Base-by-base conservation (phyloP, 768 basidiomycete genomes). In the Pulveroboletus ravenelii region DNA sequence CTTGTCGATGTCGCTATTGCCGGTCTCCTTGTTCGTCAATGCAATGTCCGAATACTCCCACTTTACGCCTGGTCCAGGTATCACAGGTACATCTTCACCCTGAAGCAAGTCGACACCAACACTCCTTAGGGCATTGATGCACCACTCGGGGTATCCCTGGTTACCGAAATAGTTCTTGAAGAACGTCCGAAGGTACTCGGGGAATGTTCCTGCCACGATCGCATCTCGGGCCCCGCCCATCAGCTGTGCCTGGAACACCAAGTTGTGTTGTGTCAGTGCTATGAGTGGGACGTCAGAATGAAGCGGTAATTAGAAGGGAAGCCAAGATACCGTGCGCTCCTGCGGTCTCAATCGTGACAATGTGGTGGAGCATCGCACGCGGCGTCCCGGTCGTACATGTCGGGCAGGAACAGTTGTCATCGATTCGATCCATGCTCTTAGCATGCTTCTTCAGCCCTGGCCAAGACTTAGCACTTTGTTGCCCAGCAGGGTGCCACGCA, bases 161-260 rank as follows among this genome's bases (percentile, higher is more conserved):
- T 81, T 75, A 7, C 80, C 84, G 60, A 89, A 95, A 65, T 93
- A 94, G 39, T 73, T 70, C 31, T 73, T 75, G 67, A 95, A 94
- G 70, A 93, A 95, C 7, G 68, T 70, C 46, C 76, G 75, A 27
- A 94, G 74, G 63, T 89, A 94, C 45, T 78, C 74, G 1, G 92
- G 93, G 67, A 91, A 95, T 10, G 72, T 79, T 34, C 84, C 89
- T 29, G 77, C 75, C 51, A 92, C 63, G 57, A 94, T 93, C 3
- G 92, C 87, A 58, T 87, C 79, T 47, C 92, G 76, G 37, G 87
- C 89, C 27, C 79, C 75, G n/a, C 88, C 87, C 89, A 94, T 91
- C 10, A 94, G 72, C 55, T 81, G 83, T 15, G 90, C 91, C 72
- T 93, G 88, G 71, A 92, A 93, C 37, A 82, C 80, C 52, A 92